Base-by-base conservation (phyloP, 2,329 filamentous ascomycete genomes). In the Fusarium torulosum region DNA sequence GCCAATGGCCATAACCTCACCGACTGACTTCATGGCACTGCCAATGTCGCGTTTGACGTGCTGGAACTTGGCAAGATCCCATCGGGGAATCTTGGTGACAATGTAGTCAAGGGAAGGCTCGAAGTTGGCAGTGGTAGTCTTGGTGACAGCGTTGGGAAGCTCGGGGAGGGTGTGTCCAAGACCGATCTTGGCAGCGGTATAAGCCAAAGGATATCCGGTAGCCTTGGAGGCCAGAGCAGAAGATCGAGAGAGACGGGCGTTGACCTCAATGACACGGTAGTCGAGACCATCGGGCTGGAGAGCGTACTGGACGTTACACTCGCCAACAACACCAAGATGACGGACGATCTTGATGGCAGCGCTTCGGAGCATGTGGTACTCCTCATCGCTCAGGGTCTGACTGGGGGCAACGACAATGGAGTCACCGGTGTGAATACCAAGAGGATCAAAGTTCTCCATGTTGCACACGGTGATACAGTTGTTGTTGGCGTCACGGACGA, bases 401-500 rank as follows among this genome's bases (percentile, higher is more conserved):
- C 92, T 96, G 49, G 96, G 96, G 40, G 96, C 96, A 63, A 98
- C 95, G 67, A 99, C 96, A 75, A 99, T 99, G 74, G 94, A 97
- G 85, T 99, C 96, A 82, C 96, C 96, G 45, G 96, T 99, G 82
- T 99, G 96, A 56, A 97, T 96, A 76, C 96, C 96, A 37, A 99
- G 88, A 69, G 96, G 96, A 77, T 98, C 96, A 75, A 98, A 98
- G 86, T 98, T 98, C 71, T 81, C 79, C 79, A 81, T 81, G 75
- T 80, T 98, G 86, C 95, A 98, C 73, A 98, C 95, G 5, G 95
- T 98, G 76, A 98, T 98, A 79, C 96, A 98, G 87, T 99, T 99
- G 86, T 98, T 96, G 79, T 92, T 90, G 53, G 93, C 95, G 80
- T 99, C 96, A 74, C 96, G 92, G 66, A 98, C 96, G 59, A 98